Evolutionary conservation across 2,329 filamentous ascomycete genomes (phyloP), one percentile per base, ranked within the genome.

Genomic region (Aspergillus pseudonomiae): DNA sequence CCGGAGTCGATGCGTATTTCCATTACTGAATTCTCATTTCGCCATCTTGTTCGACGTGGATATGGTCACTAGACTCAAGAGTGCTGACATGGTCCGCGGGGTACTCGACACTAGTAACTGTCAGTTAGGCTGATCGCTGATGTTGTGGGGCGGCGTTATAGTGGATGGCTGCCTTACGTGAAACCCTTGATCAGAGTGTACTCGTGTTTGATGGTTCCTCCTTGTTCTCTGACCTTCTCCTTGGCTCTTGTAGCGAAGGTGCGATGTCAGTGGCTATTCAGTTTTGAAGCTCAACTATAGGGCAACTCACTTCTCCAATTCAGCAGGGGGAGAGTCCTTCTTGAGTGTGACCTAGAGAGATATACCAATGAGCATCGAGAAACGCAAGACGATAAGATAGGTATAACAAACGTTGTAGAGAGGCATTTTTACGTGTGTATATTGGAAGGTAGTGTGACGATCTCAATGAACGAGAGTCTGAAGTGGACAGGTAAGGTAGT

Each of bases 121-220:
- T 68, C 24, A 68, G 68, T 58, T 56, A 45, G 21, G 59, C 5
- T n/a, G n/a, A 28, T 36, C 14, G 28, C 7, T 26, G 30, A 30
- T 39, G 54, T 24, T 34, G 16, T 61, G 26, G 1, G 45, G 32
- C 6, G 32, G n/a, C 6, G 30, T 16, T 7, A 43, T 12, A 6
- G 39, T 34, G 30, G 36, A 26, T 34, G 39, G 63, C 30, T 39
- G 54, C 84, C 91, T 71, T 88, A 97, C 94, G 91, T 89, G 83
- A 97, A 97, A 63, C 91, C 94, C 83, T 94, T 96, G 85, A 97
- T 93, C 72, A 97, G 81, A 65, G 82, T 89, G 84, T 92, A 97
- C 78, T 95, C 91, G 71, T 95, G 89, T 61, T 82, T 87, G 81
- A 98, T 95, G 79, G 87, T 88, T 76, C 93, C 94, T 75, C 94